Conservation (phyloP, 2,329 filamentous ascomycete genomes). For the Xylariaceae sp. region DNA sequence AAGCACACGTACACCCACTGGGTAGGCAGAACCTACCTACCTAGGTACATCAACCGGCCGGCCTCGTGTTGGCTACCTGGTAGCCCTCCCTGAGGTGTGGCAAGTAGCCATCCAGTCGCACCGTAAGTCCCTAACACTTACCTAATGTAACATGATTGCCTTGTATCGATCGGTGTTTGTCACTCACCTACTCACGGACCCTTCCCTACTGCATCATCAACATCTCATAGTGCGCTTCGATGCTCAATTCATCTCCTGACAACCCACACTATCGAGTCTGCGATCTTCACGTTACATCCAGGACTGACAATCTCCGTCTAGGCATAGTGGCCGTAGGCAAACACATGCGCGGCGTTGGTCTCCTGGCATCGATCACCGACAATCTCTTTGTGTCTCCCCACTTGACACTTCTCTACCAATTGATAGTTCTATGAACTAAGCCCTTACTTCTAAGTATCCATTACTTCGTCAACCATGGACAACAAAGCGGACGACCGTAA, state of each 20-base stretch:
- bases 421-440: neutral
- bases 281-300: neutral
- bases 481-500: conserved; percentile 13
- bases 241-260: neutral
- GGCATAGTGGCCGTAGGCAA: neutral
- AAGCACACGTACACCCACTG: neutral
- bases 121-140: too few relatives aligned
- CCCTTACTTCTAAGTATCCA: neutral
- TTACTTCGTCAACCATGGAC: conserved; percentile 11
- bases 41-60: too few relatives aligned
- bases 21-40: too few relatives aligned
- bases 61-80: too few relatives aligned
- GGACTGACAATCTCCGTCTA: neutral
- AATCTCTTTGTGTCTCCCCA: neutral
- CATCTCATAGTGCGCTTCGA: neutral
- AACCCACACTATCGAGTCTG: neutral
- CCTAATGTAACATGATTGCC: too few relatives aligned
- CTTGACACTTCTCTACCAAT: neutral
- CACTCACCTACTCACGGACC: too few relatives aligned
- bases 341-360: neutral
- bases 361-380: neutral
- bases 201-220: neutral
- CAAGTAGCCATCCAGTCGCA: neutral
- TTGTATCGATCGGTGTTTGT: too few relatives aligned
- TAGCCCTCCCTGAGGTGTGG: neutral